These are phyloP conservation scores for Scheffersomyces segobiensis DNA, from an alignment of 1,139 yeast genomes.

Conservation along the genomic window DNA sequence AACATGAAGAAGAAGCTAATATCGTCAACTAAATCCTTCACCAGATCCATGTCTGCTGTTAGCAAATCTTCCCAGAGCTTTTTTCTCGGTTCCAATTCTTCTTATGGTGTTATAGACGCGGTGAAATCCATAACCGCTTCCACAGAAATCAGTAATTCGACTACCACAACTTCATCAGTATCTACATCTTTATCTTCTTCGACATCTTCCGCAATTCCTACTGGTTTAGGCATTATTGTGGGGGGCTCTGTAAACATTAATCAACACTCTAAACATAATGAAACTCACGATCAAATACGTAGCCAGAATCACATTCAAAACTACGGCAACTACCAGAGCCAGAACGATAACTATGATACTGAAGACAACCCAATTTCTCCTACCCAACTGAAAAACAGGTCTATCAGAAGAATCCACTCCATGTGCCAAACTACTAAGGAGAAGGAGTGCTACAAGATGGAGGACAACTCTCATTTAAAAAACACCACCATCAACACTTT, in stretches of 20 bases:
- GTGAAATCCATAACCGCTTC: neutral
- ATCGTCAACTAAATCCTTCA: slow-evolving; percentile 17
- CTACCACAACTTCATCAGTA: neutral
- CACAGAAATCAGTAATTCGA: neutral
- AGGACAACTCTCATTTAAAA: slow-evolving; percentile 40
- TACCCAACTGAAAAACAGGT: slow-evolving; percentile 5
- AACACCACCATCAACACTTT: slow-evolving; percentile 48
- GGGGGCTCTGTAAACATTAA: neutral
- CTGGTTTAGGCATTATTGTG: neutral
- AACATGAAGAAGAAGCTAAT: slow-evolving; percentile 21
- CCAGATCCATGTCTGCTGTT: slow-evolving; percentile 20
- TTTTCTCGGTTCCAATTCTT: slow-evolving; percentile 2
- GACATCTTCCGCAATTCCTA: neutral
- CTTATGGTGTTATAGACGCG: neutral
- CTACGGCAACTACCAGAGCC: neutral
- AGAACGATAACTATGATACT: slow-evolving; percentile 9
- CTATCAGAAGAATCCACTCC: slow-evolving; percentile 62
- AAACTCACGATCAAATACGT: neutral
- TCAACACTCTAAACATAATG: neutral
- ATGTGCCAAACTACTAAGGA: slow-evolving; percentile 56
- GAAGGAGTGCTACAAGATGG: slow-evolving; percentile 28
- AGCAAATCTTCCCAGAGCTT: slow-evolving; percentile 16
- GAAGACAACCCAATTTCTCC: slow-evolving; percentile 21
- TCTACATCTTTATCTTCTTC: neutral
- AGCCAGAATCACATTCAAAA: neutral